Evolutionary conservation across 345 rosid species (phyloP).

Genomic region (Alliaria petiolata): DNA sequence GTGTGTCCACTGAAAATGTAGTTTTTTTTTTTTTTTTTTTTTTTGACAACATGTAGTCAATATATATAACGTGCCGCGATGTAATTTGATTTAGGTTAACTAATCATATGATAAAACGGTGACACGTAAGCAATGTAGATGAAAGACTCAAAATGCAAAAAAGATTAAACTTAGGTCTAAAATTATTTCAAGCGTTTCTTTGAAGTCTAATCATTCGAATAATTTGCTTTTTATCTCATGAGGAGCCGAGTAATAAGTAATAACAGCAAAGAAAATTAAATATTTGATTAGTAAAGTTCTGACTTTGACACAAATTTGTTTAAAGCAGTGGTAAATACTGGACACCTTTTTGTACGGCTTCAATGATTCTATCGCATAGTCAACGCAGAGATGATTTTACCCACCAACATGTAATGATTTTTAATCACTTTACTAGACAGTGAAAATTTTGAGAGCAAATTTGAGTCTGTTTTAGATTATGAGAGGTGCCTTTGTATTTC

Average conservation of each 20-base stretch:
- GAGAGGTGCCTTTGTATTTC: background rate
- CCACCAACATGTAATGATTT: conserved; percentile 24
- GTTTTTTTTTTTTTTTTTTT: no score
- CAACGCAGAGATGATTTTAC: conserved; percentile 17
- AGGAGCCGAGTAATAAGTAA: no score
- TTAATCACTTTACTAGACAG: background rate
- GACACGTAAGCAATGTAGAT: background rate
- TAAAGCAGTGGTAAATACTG: background rate
- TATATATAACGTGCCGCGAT: conserved; percentile 8
- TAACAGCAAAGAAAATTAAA: no score
- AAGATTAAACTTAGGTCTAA: no score
- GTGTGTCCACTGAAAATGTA: background rate
- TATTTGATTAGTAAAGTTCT: background rate
- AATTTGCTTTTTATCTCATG: no score
- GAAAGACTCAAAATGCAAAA: background rate
- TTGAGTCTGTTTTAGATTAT: background rate
- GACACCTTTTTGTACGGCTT: conserved; percentile 3
- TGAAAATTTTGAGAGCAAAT: background rate
- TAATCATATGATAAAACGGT: background rate
- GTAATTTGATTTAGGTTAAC: background rate
- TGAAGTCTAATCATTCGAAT: background rate
- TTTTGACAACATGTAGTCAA: no score
- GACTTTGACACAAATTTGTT: background rate
- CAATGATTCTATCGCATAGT: background rate
- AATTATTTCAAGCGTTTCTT: background rate